Conservation (phyloP, 495 filamentous ascomycete species). For the Annulohypoxylon stygium region DNA sequence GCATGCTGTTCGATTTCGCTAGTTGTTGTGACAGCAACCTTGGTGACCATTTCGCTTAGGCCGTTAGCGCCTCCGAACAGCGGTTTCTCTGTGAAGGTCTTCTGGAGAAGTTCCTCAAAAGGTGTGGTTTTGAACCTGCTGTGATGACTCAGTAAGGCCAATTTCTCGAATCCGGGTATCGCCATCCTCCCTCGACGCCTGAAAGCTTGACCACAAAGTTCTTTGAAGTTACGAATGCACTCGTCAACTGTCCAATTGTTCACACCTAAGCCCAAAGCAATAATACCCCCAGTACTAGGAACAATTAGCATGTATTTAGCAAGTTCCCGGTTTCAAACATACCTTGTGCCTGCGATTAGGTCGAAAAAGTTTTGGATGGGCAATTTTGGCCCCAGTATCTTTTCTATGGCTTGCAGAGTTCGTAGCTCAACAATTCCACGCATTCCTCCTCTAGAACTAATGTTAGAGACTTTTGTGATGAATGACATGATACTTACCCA, state of each 20-base stretch:
- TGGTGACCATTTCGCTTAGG: background rate
- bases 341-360: conserved; percentile 1
- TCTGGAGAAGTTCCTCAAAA: background rate
- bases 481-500: background rate
- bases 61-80: background rate
- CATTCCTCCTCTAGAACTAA: background rate
- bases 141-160: background rate
- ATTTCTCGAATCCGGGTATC: background rate
- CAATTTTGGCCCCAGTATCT: background rate
- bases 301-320: background rate
- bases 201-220: background rate
- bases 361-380: background rate
- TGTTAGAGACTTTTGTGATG: background rate
- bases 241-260: conserved; percentile 2
- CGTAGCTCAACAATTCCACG: background rate
- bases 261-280: background rate
- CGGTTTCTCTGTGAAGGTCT: background rate
- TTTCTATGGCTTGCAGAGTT: background rate
- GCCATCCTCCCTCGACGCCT: background rate
- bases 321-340: background rate
- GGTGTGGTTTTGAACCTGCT: background rate
- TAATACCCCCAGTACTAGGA: background rate
- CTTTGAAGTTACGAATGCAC: background rate
- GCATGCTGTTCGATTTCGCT: background rate
- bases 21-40: background rate